phyloP scores from a whole-genome alignment of 2,329 filamentous ascomycete species.

The Escovopsis sp. region DNA sequence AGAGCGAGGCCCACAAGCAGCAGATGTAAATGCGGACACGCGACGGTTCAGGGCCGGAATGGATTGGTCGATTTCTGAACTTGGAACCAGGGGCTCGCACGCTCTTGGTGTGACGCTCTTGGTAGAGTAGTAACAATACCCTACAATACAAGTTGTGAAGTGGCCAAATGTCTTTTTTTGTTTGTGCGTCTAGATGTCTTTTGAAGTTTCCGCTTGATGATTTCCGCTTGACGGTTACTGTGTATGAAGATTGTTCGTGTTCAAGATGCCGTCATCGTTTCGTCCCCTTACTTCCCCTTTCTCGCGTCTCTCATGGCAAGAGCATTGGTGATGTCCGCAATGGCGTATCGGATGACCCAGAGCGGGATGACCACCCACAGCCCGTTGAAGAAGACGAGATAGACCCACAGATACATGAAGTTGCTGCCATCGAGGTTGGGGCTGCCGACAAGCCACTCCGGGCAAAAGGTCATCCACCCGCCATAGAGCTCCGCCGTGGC shows the following conservation, averaged over 20 bases:
- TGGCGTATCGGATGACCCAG: conserved; percentile 42
- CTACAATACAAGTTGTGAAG: too few species aligned
- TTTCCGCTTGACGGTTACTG: not conserved
- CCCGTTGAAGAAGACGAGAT: conserved; percentile 54
- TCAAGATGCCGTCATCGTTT: not conserved
- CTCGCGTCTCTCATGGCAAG: conserved; percentile 22
- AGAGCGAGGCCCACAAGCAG: conserved; percentile 28
- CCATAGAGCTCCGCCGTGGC: conserved; percentile 54
- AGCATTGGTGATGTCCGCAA: conserved; percentile 39
- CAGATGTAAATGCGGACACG: conserved; percentile 16
- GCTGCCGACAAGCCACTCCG: conserved; percentile 51
- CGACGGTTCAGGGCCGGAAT: not conserved
- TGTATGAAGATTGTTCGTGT: not conserved
- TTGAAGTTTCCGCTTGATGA: not conserved
- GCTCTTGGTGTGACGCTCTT: too few species aligned
- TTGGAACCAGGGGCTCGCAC: too few species aligned
- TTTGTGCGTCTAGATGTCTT: too few species aligned
- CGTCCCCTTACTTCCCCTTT: conserved; percentile 14
- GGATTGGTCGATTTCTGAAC: too few species aligned
- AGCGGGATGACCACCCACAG: conserved; percentile 51
- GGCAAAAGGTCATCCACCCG: conserved; percentile 57
- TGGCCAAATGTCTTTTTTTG: too few species aligned
- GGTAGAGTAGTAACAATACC: too few species aligned
- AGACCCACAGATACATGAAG: conserved; percentile 55
- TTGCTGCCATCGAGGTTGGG: conserved; percentile 49